Evolutionary conservation across 2,329 filamentous ascomycete genomes (phyloP).

Genomic region (Chaetomium strumarium): DNA sequence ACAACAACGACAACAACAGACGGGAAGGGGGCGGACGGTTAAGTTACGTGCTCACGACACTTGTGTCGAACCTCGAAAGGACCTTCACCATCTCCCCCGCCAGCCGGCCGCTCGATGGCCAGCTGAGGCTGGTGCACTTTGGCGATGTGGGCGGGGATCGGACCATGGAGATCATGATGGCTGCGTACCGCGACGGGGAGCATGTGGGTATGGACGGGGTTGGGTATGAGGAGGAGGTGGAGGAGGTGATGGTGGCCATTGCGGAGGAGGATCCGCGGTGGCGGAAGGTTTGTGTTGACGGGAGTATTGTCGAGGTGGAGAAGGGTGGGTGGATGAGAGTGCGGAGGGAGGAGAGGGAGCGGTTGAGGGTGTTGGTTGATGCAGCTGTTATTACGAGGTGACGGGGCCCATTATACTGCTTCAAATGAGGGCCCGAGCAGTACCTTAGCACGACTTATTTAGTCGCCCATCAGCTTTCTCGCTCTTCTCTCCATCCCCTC

Average conservation of each 20-base stretch:
- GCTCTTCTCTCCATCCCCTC: slow-evolving; percentile 55
- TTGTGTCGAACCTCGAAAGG: slow-evolving; percentile 77
- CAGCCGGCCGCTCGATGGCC: slow-evolving; percentile 63
- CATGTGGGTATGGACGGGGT: slow-evolving; percentile 54
- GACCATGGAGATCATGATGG: slow-evolving; percentile 71
- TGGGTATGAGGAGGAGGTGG: slow-evolving; percentile 64
- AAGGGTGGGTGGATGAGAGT: slow-evolving; percentile 63
- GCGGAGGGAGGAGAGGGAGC: slow-evolving; percentile 38
- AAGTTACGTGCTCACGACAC: slow-evolving; percentile 68
- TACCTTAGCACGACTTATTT: not conserved
- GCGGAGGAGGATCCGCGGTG: slow-evolving; percentile 64
- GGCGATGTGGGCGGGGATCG: slow-evolving; percentile 57
- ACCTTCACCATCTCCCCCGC: slow-evolving; percentile 75
- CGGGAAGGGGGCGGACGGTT: slow-evolving; percentile 37
- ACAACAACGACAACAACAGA: not conserved
- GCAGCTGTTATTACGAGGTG: not conserved
- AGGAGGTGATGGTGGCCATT: slow-evolving; percentile 61
- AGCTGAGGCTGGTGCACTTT: slow-evolving; percentile 69
- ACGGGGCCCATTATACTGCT: not conserved
- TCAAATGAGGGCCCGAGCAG: not conserved
- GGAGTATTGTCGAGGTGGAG: slow-evolving; percentile 73
- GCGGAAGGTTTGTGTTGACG: slow-evolving; percentile 88
- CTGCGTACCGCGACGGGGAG: slow-evolving; percentile 51
- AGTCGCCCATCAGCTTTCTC: slow-evolving; percentile 34
- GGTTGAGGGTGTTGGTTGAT: slow-evolving; percentile 41